These are phyloP conservation scores for Artemisia argyi DNA, from an alignment of 129 eudicot species.

Conservation along the genomic window DNA sequence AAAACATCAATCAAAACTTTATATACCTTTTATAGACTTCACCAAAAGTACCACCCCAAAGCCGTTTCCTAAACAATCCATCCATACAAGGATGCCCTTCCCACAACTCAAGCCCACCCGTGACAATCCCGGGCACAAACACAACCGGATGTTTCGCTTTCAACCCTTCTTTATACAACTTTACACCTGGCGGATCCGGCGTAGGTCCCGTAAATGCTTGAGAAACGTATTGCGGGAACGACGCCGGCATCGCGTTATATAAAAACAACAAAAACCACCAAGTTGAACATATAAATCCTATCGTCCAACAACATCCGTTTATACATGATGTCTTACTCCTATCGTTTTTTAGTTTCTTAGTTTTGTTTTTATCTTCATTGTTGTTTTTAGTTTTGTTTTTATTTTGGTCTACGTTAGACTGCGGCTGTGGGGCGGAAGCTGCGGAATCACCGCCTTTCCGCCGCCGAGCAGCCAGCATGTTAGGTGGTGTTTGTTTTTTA, in stretches of 20 bases:
- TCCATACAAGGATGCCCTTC: no score
- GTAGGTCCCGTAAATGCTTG: slow-evolving; percentile 64
- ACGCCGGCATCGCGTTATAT: slow-evolving; percentile 68
- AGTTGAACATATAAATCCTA: slow-evolving; percentile 56
- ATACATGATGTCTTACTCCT: slow-evolving; percentile 41
- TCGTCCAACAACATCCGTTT: slow-evolving; percentile 63
- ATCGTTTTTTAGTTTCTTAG: slow-evolving; percentile 7
- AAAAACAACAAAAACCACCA: slow-evolving; percentile 69
- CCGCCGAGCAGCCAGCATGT: no score
- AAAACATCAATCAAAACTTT: no score
- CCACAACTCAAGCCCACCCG: not conserved
- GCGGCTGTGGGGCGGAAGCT: no score
- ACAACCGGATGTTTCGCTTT: slow-evolving; percentile 16
- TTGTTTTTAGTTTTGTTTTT: not conserved
- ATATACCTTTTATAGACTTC: no score
- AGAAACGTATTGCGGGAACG: slow-evolving; percentile 63
- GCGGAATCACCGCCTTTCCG: no score
- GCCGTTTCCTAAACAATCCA: no score
- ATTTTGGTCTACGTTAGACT: not conserved
- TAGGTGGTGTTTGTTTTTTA: no score
- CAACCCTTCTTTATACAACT: slow-evolving; percentile 56
- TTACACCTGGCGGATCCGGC: slow-evolving; percentile 74
- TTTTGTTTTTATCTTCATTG: not conserved
- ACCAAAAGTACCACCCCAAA: no score
- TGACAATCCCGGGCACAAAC: no score